A percentile compares a stretch with the other conserved stretches of the same genome.
These are phyloP conservation scores for Sesbania bispinosa DNA, from an alignment of 306 rosid genomes.

Conservation along the genomic window DNA sequence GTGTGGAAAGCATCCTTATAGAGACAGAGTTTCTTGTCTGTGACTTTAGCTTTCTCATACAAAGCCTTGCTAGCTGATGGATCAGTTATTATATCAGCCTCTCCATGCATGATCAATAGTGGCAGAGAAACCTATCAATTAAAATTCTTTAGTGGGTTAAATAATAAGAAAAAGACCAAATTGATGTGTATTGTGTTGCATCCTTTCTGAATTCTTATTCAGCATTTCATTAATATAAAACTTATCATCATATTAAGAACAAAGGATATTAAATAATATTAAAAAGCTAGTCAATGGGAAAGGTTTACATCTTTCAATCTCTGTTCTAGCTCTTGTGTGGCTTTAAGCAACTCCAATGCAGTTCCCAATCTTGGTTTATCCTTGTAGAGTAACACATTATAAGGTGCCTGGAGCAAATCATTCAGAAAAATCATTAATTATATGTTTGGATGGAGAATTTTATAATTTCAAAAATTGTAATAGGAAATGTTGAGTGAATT, in stretches of 20 bases:
- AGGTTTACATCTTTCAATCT: constrained; percentile 39
- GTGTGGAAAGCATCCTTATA: constrained; percentile 49
- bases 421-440: not conserved
- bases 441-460: no score
- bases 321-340: constrained; percentile 49
- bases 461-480: no score
- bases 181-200: no score
- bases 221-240: not conserved
- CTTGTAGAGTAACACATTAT: constrained; percentile 48
- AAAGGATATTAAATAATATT: not conserved
- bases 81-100: constrained; percentile 48
- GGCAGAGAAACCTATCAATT: constrained; percentile 44
- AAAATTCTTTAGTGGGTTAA: not conserved
- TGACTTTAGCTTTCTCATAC: constrained; percentile 39
- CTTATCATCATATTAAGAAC: not conserved
- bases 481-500: no score
- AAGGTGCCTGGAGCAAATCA: constrained; percentile 41
- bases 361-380: constrained; percentile 54
- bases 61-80: constrained; percentile 54
- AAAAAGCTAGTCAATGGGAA: not conserved
- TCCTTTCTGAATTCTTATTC: no score
- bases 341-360: constrained; percentile 49
- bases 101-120: constrained; percentile 56
- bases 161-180: no score
- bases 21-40: constrained; percentile 47